These are phyloP conservation scores for Chalciporus piperatus DNA, from an alignment of 768 basidiomycete genomes.

Conservation along the genomic window DNA sequence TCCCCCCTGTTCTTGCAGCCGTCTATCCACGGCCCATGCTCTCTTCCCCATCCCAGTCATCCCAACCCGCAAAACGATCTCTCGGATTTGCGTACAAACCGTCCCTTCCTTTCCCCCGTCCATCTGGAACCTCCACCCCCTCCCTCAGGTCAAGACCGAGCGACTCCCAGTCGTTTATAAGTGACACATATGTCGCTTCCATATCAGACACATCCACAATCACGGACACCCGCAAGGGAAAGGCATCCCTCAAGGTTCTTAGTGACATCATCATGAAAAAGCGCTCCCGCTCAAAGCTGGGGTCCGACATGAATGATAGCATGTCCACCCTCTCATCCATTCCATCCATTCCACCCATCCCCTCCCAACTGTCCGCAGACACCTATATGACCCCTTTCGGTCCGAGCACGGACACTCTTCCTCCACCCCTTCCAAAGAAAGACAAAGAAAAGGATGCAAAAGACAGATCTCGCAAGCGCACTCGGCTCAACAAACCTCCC, in stretches of 20 bases:
- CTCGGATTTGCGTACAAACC: conserved; percentile 30
- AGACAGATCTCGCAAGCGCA: conserved; percentile 16
- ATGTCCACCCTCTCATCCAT: conserved; percentile 36
- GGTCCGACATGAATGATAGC: conserved; percentile 28
- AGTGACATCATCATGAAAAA: conserved; percentile 40
- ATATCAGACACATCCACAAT: conserved; percentile 35
- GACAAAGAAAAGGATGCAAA: conserved; percentile 25
- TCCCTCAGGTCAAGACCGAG: conserved; percentile 28
- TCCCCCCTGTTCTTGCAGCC: not conserved
- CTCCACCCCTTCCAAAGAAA: conserved; percentile 23
- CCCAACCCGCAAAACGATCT: conserved; percentile 18
- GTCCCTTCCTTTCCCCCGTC: conserved; percentile 34
- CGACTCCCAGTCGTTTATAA: conserved; percentile 28
- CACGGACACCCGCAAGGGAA: conserved; percentile 41
- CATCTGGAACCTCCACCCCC: conserved; percentile 30
- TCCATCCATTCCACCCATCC: conserved; percentile 42
- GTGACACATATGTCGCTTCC: conserved; percentile 29
- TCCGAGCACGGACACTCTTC: conserved; percentile 1
- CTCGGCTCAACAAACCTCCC: conserved; percentile 23
- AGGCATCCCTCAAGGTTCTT: conserved; percentile 43
- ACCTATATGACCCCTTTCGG: conserved; percentile 15
- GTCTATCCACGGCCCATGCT: conserved; percentile 8
- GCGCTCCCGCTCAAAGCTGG: conserved; percentile 40
- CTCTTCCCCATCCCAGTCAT: not conserved
- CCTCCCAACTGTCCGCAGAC: conserved; percentile 24